Evolutionary conservation across 2,329 filamentous ascomycete species (phyloP), one percentile per base, ranked within the genome.

Genomic region (Fusarium nodosum): DNA sequence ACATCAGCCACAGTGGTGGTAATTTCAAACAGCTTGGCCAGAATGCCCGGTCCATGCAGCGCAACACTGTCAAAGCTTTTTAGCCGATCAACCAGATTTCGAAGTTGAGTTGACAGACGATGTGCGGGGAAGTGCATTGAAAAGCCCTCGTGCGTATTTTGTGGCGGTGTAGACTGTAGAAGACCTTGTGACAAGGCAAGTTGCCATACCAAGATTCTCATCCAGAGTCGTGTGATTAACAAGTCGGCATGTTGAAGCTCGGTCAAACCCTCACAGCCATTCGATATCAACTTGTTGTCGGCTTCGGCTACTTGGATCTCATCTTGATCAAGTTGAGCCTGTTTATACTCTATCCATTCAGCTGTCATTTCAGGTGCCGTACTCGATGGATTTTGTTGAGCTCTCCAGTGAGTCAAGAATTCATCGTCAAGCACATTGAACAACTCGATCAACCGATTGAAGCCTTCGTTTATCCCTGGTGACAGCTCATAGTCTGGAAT

Each of bases 1-100:
- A 89, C 87, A 57, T 88, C 87, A 0, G 86, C 85, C 38, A 88
- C 85, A 0, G 86, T 88, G 67, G 85, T 87, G 0, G 86, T 85
- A 54, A 89, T 86, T 68, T 89, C 87, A 50, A 89, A 87, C 3
- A 89, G 76, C 67, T 89, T 89, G 57, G 86, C 83, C 20, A 88
- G 75, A 50, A 89, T 86, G 9, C 84, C 84, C n/a, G 81, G 85
- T 7, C 87, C 86, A 66, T 89, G 86, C 1, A 86, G 82, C 6
- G 82, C 83, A 46, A 88, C 83, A 33, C 83, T 83, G n/a, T 78
- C 76, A 2, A 78, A 74, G 38, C 74, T 80, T 7, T 76, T 72
- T 0, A 82, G 66, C 0, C 76, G 73, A 22, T 71, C 70, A 2
- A 82, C 79, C 4, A 82, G 73, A n/a, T 65, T 76, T 2, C 81